Evolutionary conservation across 148 eudicot genomes (phyloP).

Genomic region (Talinum fruticosum): DNA sequence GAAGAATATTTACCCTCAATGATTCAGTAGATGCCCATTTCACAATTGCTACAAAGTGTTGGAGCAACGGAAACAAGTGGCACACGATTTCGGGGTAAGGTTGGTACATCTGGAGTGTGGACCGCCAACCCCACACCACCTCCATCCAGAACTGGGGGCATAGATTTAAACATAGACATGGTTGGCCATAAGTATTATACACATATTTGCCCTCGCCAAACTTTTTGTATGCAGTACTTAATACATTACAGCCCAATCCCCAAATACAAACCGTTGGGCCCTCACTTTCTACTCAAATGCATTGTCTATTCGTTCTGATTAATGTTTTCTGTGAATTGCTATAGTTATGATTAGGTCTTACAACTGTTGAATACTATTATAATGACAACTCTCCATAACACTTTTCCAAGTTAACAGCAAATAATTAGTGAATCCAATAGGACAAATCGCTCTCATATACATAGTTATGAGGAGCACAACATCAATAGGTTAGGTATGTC

Average conservation of each 20-base stretch:
- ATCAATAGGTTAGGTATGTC: background rate
- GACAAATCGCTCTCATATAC: background rate
- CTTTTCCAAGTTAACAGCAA: background rate
- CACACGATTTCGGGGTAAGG: background rate
- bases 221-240: background rate
- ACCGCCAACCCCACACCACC: background rate
- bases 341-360: background rate
- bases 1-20: background rate
- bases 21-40: background rate
- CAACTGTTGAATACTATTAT: background rate
- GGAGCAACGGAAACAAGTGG: background rate
- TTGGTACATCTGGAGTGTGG: background rate
- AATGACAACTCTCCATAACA: background rate
- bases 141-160: background rate
- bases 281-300: background rate
- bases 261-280: background rate
- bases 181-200: too few species aligned
- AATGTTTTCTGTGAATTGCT: background rate
- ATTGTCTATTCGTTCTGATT: background rate
- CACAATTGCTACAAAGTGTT: background rate
- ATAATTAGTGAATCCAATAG: background rate
- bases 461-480: background rate
- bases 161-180: too few species aligned
- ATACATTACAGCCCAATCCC: background rate
- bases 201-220: background rate